These are phyloP conservation scores for Croton setiger DNA, from an alignment of 441 rosid species.

Conservation along the genomic window DNA sequence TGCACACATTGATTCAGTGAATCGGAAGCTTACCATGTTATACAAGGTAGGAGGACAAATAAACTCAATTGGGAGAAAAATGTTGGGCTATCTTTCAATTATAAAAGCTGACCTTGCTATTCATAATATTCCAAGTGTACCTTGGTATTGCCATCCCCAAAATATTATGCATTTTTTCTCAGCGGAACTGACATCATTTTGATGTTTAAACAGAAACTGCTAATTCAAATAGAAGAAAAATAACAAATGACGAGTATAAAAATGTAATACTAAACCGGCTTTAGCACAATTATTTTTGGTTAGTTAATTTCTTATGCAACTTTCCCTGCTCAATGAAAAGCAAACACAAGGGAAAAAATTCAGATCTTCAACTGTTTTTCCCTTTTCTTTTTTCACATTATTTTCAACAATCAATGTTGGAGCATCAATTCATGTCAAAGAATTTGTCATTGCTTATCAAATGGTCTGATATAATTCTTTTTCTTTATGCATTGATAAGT, in stretches of 20 bases:
- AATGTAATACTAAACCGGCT: neutral
- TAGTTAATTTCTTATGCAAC: neutral
- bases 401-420: neutral
- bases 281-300: neutral
- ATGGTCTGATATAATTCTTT: neutral
- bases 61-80: neutral
- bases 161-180: neutral
- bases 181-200: neutral
- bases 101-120: neutral
- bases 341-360: neutral
- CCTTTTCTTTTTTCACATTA: neutral
- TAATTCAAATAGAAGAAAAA: neutral
- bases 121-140: neutral
- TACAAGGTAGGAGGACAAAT: conserved; percentile 65
- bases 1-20: conserved; percentile 87
- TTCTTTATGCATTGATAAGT: neutral
- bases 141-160: neutral
- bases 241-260: neutral
- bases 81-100: neutral
- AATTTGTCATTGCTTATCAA: conserved; percentile 2
- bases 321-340: neutral
- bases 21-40: conserved; percentile 92
- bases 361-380: neutral
- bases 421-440: neutral
- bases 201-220: neutral